Evolutionary conservation across 305 asterid genomes (phyloP), one percentile per base, ranked within the genome.

Genomic region (Fraxinus paxiana): DNA sequence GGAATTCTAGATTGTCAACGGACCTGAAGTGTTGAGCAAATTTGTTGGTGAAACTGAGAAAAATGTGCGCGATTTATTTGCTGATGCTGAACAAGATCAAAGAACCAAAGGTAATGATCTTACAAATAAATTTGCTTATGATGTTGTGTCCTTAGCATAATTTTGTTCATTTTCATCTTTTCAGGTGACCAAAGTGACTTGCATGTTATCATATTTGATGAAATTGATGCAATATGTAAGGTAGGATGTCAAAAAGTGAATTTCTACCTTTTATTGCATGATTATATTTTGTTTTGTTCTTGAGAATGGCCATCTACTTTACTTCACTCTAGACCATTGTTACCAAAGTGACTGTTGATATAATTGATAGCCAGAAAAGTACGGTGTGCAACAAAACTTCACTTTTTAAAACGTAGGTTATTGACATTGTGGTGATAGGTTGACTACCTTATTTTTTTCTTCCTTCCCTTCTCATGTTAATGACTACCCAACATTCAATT

Each of bases 151-250:
- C 24, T 73, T 41, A 76, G 30, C 76, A 77, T 88, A 63, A 87
- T 37, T 80, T 6, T 65, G 31, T n/a, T 81, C 83, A 20, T 78
- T 70, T 82, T 77, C 63, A 80, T 78, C 26, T 84, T 86, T 86
- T 73, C 95, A 96, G 99, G 99, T 76, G 99, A 96, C 86, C 96
- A 96, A 83, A 96, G 99, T 73, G 99, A 94, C n/a, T 85, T 96
- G 90, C 99, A 96, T 84, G 96, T 96, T 85, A 96, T 96, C 87
- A 94, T 96, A 80, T 96, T 96, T 88, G 98, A 94, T 87, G 99
- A 96, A 90, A 96, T 96, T 85, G 99, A 96, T 90, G 99, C 99
- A 76, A 96, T 96, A 84, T 96, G 99, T 84, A 96, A 96, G 99
- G 99, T 96, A 90, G 4, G 88, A 76, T 17, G 74, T 78, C 46